phyloP scores from a whole-genome alignment of 2,329 filamentous ascomycete species.

The Myriosclerotinia curreyana region DNA sequence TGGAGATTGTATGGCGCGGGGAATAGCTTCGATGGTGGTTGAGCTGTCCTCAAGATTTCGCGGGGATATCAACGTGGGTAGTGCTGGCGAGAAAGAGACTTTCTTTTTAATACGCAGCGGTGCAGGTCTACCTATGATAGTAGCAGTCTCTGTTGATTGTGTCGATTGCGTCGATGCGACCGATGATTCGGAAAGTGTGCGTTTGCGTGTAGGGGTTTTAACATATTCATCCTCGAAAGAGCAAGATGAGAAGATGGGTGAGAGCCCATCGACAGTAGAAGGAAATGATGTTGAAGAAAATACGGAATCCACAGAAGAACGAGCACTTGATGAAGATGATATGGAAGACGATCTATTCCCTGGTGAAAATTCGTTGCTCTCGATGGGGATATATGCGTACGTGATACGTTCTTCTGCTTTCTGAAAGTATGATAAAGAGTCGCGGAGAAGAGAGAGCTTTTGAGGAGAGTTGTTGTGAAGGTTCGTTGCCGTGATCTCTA shows the following conservation, averaged over 20 bases:
- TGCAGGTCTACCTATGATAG: constrained; percentile 16
- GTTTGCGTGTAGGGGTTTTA: constrained; percentile 16
- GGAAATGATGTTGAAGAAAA: constrained; percentile 33
- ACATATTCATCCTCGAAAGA: constrained; percentile 23
- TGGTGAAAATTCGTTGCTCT: constrained; percentile 21
- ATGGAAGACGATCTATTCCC: constrained; percentile 21
- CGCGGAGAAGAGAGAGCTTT: constrained; percentile 37
- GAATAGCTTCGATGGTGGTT: neutral
- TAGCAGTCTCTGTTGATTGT: neutral
- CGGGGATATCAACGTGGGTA: constrained; percentile 4
- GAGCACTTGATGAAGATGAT: constrained; percentile 31
- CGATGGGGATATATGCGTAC: constrained; percentile 29
- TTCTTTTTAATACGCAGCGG: constrained; percentile 34
- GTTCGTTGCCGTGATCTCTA: constrained; percentile 34
- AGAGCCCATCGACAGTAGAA: constrained; percentile 18
- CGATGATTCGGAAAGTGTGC: constrained; percentile 19
- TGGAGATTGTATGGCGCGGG: neutral
- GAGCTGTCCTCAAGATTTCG: neutral
- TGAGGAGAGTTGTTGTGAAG: constrained; percentile 31
- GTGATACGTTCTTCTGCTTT: constrained; percentile 32
- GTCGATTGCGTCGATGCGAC: constrained; percentile 6
- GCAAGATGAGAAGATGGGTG: constrained; percentile 24
- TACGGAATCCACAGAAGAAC: constrained; percentile 35
- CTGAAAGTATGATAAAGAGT: constrained; percentile 33
- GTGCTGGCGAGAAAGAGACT: constrained; percentile 32